Evolutionary conservation across 2,329 filamentous ascomycete genomes (phyloP).

Genomic region (Leptographium wingfieldii): DNA sequence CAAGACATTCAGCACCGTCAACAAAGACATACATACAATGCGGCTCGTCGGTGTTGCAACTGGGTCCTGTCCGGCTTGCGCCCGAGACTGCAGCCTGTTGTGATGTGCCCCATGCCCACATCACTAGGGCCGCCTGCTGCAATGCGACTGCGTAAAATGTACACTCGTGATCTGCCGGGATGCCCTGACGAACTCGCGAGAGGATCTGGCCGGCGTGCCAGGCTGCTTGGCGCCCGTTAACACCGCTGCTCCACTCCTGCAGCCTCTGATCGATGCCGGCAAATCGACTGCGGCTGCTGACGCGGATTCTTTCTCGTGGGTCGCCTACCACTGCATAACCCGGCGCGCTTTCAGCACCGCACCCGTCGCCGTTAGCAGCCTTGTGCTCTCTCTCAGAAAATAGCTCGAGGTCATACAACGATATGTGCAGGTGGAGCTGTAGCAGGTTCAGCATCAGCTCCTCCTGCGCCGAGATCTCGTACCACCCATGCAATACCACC

Average conservation of each 20-base stretch:
- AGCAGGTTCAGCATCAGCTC: slow-evolving; percentile 37
- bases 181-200: slow-evolving; percentile 18
- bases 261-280: not conserved
- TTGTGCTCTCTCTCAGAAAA: slow-evolving; percentile 47
- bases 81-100: slow-evolving; percentile 24
- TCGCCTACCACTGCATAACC: not conserved
- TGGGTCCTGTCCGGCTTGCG: not conserved
- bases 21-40: slow-evolving; percentile 29
- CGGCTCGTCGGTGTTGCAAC: slow-evolving; percentile 16
- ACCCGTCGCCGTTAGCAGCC: not conserved
- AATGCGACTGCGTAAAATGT: slow-evolving; percentile 56
- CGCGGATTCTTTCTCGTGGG: not conserved
- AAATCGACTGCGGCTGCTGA: not conserved
- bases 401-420: slow-evolving; percentile 50
- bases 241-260: slow-evolving; percentile 44
- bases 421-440: slow-evolving; percentile 51
- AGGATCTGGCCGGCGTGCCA: slow-evolving; percentile 1
- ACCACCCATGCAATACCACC: slow-evolving; percentile 28
- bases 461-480: slow-evolving; percentile 31
- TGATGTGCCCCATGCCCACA: slow-evolving; percentile 58
- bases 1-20: slow-evolving; percentile 39
- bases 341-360: not conserved
- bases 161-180: slow-evolving; percentile 33
- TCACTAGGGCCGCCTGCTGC: slow-evolving; percentile 52
- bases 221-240: not conserved